Conservation (phyloP, 495 filamentous ascomycete genomes). For the Lepidopterella palustris region DNA sequence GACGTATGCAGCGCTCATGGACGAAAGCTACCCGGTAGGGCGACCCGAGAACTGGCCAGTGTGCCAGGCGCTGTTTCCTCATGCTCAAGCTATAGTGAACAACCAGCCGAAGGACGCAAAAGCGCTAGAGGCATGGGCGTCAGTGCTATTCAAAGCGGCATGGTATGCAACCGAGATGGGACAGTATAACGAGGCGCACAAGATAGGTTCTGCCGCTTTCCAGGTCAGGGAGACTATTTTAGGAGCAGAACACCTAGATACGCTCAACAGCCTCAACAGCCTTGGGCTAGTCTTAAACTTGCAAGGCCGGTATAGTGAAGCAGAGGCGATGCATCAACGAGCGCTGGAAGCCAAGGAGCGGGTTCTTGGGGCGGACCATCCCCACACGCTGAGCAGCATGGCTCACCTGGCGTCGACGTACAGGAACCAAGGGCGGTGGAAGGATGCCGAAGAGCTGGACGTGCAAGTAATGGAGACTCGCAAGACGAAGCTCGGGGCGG, state of each 20-base stretch:
- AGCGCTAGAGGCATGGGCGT: constrained; percentile 21
- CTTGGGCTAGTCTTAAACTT: constrained; percentile 7
- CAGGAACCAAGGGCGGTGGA: no score
- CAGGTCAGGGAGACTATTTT: constrained; percentile 7
- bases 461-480: no score
- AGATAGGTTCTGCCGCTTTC: not conserved
- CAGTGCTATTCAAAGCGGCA: constrained; percentile 14
- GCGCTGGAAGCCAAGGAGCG: no score
- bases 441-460: no score
- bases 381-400: no score
- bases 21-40: no score
- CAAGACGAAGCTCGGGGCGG: no score
- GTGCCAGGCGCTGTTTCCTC: constrained; percentile 31
- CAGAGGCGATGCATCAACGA: no score
- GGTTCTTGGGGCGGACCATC: no score
- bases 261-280: constrained; percentile 11
- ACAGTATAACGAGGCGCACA: constrained; percentile 3
- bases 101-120: constrained; percentile 7
- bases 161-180: constrained; percentile 9
- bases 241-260: constrained; percentile 11
- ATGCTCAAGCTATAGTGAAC: constrained; percentile 6
- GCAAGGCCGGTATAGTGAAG: no score
- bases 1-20: constrained; percentile 35
- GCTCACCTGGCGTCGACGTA: no score
- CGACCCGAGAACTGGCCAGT: constrained; percentile 28